Conservation (phyloP, 1,284 basidiomycete species). For the Coriolopsis trogii region DNA sequence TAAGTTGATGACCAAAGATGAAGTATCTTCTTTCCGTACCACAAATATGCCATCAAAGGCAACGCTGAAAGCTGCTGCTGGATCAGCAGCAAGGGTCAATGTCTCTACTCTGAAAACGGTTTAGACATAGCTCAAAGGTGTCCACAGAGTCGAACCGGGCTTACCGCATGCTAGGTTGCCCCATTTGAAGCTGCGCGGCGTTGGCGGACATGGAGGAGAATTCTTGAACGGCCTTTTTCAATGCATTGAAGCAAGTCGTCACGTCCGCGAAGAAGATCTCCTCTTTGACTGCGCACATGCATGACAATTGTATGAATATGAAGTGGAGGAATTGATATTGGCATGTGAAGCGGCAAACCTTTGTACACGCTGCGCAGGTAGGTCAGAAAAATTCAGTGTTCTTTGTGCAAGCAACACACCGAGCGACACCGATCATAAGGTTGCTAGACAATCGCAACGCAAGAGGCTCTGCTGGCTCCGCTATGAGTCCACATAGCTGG, state of each 20-base stretch:
- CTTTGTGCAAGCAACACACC: conserved; percentile 51
- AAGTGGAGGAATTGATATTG: not conserved
- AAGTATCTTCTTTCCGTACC: conserved; percentile 55
- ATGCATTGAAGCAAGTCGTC: conserved; percentile 69
- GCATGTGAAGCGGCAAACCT: conserved; percentile 49
- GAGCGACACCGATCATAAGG: conserved; percentile 83
- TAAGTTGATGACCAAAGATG: not conserved
- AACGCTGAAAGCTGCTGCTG: conserved; percentile 51
- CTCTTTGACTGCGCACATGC: conserved; percentile 66
- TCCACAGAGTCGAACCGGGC: conserved; percentile 11
- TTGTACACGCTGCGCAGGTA: conserved; percentile 61
- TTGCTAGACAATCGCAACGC: conserved; percentile 85
- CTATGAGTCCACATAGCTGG: conserved; percentile 78
- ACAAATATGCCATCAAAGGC: conserved; percentile 70
- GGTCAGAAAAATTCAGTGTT: not conserved
- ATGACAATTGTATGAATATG: not conserved
- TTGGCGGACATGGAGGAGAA: conserved; percentile 46
- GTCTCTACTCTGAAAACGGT: conserved; percentile 50
- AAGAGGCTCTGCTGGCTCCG: conserved; percentile 81
- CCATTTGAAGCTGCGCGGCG: conserved; percentile 65
- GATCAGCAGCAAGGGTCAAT: conserved; percentile 62
- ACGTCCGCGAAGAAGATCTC: conserved; percentile 81
- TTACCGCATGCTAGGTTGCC: conserved; percentile 64
- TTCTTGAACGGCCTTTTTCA: conserved; percentile 77
- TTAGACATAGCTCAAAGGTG: not conserved